phyloP scores from a whole-genome alignment of 768 basidiomycete species.

The Tulasnella sp. region DNA sequence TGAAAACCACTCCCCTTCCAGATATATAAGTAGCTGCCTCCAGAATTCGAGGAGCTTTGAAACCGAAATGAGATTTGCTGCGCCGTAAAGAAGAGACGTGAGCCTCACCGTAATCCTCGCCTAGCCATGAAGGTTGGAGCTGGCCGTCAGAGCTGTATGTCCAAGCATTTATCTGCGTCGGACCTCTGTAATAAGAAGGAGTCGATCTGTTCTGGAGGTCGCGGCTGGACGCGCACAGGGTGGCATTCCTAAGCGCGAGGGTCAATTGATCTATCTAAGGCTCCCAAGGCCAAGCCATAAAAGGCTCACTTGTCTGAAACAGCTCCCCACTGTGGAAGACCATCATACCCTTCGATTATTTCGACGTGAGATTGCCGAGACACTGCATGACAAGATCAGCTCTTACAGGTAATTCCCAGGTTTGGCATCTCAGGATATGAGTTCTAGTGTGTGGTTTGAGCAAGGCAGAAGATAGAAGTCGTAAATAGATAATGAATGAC shows the following conservation, averaged over 20 bases:
- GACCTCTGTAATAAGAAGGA: background rate
- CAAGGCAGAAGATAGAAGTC: background rate
- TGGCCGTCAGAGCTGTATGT: background rate
- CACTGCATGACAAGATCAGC: no score
- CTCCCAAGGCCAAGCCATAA: background rate
- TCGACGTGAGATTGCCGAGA: no score
- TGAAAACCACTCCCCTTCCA: background rate
- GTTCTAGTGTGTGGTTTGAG: background rate
- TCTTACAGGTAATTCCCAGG: background rate
- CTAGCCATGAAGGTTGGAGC: background rate
- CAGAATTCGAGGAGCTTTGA: background rate
- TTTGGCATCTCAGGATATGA: background rate
- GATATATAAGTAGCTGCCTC: background rate
- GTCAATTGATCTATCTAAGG: background rate
- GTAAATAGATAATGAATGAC: background rate
- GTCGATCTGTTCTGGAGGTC: background rate
- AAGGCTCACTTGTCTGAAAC: background rate
- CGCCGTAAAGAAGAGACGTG: background rate
- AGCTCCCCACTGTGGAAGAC: background rate
- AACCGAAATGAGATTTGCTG: background rate
- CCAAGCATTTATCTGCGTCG: background rate
- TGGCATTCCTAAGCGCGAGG: background rate
- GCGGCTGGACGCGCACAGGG: background rate
- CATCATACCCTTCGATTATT: background rate
- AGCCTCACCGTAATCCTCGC: background rate